A percentile compares a stretch with the other conserved stretches of the same genome.
These are phyloP conservation scores for Talaromyces sp. DNA, from an alignment of 2,329 filamentous ascomycete genomes.

Conservation along the genomic window DNA sequence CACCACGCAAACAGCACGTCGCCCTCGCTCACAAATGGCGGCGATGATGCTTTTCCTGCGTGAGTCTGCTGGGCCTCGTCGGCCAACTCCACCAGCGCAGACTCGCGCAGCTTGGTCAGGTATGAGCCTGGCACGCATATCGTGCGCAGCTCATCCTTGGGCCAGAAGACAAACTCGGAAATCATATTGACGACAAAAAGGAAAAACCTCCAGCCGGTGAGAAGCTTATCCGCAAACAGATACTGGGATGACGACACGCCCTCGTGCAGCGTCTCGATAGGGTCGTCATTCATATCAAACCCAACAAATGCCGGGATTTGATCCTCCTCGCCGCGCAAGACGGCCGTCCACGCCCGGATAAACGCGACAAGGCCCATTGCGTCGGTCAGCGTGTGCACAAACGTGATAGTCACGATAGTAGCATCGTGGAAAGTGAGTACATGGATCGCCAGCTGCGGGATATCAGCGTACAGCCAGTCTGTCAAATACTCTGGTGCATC, in stretches of 20 bases:
- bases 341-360: conserved; percentile 42
- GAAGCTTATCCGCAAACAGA: conserved; percentile 1
- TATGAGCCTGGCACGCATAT: conserved; percentile 34
- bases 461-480: conserved; percentile 39
- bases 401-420: conserved; percentile 44
- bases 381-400: conserved; percentile 46
- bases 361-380: conserved; percentile 39
- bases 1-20: conserved; percentile 43
- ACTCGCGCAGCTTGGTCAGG: conserved; percentile 23
- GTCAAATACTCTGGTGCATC: conserved; percentile 25
- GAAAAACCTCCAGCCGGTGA: conserved; percentile 5
- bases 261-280: conserved; percentile 1
- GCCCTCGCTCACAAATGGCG: conserved; percentile 42
- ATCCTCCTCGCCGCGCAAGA: conserved; percentile 38
- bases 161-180: conserved; percentile 1
- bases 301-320: conserved; percentile 20
- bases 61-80: conserved; percentile 4
- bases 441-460: conserved; percentile 44
- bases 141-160: conserved; percentile 31
- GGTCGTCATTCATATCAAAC: neutral
- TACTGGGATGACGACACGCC: neutral
- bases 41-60: neutral
- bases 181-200: neutral
- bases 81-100: conserved; percentile 7
- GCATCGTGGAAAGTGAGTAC: conserved; percentile 46